Evolutionary conservation across 305 asterid genomes (phyloP).

Genomic region (Fraxinus platypoda): DNA sequence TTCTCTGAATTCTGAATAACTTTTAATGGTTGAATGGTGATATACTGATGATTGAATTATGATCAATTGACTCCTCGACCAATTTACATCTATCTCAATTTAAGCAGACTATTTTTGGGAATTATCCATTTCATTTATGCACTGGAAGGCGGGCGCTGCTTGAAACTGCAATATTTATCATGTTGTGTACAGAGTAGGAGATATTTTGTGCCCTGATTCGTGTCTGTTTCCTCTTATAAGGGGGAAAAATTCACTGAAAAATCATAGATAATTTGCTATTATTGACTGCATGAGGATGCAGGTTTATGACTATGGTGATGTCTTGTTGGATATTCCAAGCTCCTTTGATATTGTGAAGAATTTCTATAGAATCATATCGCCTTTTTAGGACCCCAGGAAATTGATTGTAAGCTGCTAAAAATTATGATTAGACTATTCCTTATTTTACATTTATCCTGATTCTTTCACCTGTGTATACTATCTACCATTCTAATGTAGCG

Average conservation of each 20-base stretch:
- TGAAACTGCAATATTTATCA: background rate
- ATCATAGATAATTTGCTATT: background rate
- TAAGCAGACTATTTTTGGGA: background rate
- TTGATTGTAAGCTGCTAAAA: background rate
- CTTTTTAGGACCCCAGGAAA: background rate
- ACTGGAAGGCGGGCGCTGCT: background rate
- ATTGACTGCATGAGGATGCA: background rate
- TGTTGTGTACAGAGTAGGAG: background rate
- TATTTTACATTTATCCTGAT: background rate
- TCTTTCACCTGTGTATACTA: background rate
- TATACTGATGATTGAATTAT: background rate
- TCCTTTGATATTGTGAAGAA: background rate
- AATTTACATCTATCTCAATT: background rate
- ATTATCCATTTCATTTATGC: background rate
- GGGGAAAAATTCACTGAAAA: background rate
- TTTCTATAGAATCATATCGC: background rate
- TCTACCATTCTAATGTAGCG: background rate
- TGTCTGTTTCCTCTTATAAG: background rate
- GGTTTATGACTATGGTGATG: background rate
- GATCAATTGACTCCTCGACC: background rate
- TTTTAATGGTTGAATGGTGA: background rate
- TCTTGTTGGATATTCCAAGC: background rate
- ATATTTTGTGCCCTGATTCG: background rate
- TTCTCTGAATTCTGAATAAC: background rate
- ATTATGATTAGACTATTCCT: background rate